Base-by-base conservation (phyloP, 2,329 filamentous ascomycete species). In the Colletotrichum sublineola region DNA sequence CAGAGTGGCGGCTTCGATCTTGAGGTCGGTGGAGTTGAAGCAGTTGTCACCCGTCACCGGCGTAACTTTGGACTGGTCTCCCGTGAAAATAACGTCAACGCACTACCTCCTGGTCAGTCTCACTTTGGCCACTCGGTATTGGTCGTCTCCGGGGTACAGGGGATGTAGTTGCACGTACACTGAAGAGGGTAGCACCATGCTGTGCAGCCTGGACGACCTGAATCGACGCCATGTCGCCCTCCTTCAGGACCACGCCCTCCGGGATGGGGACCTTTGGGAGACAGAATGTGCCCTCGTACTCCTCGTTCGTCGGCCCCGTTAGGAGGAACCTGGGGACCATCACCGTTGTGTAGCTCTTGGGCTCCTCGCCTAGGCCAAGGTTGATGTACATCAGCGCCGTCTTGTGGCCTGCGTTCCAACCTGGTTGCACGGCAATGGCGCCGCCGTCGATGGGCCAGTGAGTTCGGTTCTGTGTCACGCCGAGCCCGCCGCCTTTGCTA, bases 311-410 rank as follows among this genome's bases (percentile, higher is more conserved):
- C 0, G 91, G 92, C 0, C 92, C 92, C 11, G 84, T 83, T 76
- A 94, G 88, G 74, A 91, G 86, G 80, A 94, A 92, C 12, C 90
- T 86, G 4, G 88, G 84, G 1, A 91, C 82, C 84, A 93, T 92
- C 7, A 86, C 82, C 76, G 90, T 87, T 72, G 90, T 93, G 86
- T 91, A 92, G 82, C 93, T 94, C 2, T 83, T 81, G 0, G 92
- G 92, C 18, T 80, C 74, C 18, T 85, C 90, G 52, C 90, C 90
- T 68, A 91, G 86, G 60, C 92, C 92, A 68, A 94, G 83, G 81
- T 94, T 94, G 81, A 94, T 85, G 81, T 94, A 94, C 80, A 94
- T 86, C 74, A 91, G 86, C 7, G 91, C 91, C 9, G 86, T 88
- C 24, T 84, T 78, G 78, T 93, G 92, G 63, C 92, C 92, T 50